These are phyloP conservation scores for Trametes elegans DNA, from an alignment of 768 basidiomycete species.

Conservation along the genomic window DNA sequence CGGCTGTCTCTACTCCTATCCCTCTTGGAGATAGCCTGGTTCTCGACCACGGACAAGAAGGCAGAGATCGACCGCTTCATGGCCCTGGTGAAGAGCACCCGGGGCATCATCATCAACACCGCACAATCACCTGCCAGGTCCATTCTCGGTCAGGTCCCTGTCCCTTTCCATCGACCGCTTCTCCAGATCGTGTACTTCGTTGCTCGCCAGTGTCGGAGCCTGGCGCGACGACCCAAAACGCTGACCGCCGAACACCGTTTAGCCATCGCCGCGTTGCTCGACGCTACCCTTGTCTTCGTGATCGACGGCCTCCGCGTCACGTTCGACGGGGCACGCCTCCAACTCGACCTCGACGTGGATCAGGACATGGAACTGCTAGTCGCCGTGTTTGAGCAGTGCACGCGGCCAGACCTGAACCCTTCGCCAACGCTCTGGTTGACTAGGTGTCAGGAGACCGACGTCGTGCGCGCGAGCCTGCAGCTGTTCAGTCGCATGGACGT, in stretches of 20 bases:
- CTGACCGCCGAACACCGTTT: slow-evolving; percentile 63
- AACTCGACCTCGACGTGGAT: slow-evolving; percentile 64
- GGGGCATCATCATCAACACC: slow-evolving; percentile 67
- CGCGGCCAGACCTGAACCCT: slow-evolving; percentile 59
- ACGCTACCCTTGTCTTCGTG: slow-evolving; percentile 60
- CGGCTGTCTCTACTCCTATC: slow-evolving; percentile 72
- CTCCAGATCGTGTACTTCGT: slow-evolving; percentile 83
- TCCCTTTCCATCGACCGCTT: slow-evolving; percentile 76
- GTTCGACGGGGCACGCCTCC: slow-evolving; percentile 60
- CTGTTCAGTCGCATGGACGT: slow-evolving; percentile 69
- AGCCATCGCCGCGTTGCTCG: slow-evolving; percentile 55
- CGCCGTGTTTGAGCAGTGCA: slow-evolving; percentile 82
- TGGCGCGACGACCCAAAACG: slow-evolving; percentile 46
- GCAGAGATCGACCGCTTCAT: slow-evolving; percentile 58
- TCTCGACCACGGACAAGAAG: slow-evolving; percentile 54
- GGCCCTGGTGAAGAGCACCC: slow-evolving; percentile 57
- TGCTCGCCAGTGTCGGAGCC: slow-evolving; percentile 55
- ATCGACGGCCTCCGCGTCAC: slow-evolving; percentile 64
- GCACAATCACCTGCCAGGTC: slow-evolving; percentile 73
- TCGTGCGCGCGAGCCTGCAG: slow-evolving; percentile 73
- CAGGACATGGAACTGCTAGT: slow-evolving; percentile 79
- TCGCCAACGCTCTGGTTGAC: slow-evolving; percentile 78
- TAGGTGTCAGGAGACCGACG: slow-evolving; percentile 75
- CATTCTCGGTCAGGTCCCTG: slow-evolving; percentile 59
- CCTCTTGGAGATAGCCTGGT: slow-evolving; percentile 80